Base-by-base conservation (phyloP, 73 alveolate genomes). In the Urostyla sp. region DNA sequence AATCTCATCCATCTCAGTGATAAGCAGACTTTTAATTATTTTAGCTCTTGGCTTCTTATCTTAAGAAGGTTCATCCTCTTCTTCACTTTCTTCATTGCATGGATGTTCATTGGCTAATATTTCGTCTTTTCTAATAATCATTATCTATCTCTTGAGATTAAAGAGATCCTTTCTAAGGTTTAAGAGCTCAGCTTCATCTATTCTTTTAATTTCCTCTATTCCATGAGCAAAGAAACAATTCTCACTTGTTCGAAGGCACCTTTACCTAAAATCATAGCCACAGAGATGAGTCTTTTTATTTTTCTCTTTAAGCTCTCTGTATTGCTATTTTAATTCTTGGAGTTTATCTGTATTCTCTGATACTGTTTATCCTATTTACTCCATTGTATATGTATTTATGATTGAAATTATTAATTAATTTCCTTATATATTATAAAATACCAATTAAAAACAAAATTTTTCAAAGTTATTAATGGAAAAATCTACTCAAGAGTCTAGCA, bases 181-280 rank as follows among this genome's bases (percentile, higher is more conserved):
- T 5, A 76, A 23, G 10, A 76, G 54, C 40, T 58, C 72, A 52
- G 56, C 63, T 7, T 78, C 20, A 28, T 36, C 72, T 40, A 76
- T 23, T 27, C 53, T 15, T 0, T 18, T 35, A 0, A 76, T 1
- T 38, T 76, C 88, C 16, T n/a, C 7, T 4, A 66, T 44, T 6
- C 80, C 80, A 43, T 66, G 80, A 66, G 80, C 80, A 21, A 23
- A 8, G 4, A 40, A 24, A 45, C 80, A 66, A 13, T 43, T 20
- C 6, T 66, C 80, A 6, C n/a, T 15, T 23, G 16, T 43, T 2
- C 23, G 67, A 5, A 66, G 46, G 67, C 67, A 66, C 23, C 80
- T 5, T 46, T 66, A 24, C n/a, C 80, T 37, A 24, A 66, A 66
- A 46, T 40, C 27, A 66, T 44, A 66, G 28, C 46, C 46, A 28